phyloP scores from a whole-genome alignment of 1,284 basidiomycete genomes.

The Ganoderma boninense region DNA sequence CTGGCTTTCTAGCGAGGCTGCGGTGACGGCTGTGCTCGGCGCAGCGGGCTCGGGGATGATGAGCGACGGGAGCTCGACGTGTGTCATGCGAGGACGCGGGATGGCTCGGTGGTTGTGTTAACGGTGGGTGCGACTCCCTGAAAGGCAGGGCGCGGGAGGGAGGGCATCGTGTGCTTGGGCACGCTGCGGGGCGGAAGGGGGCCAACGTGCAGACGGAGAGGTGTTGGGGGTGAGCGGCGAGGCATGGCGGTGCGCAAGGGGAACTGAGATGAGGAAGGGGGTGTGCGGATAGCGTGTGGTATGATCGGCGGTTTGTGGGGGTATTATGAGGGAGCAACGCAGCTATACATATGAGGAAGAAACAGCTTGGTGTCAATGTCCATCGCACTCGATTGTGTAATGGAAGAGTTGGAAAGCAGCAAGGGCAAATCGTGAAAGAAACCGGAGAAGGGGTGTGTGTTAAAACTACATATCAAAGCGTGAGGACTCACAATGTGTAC shows the following conservation, averaged over 20 bases:
- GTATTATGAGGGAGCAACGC: constrained; percentile 17
- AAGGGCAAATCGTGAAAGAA: background rate
- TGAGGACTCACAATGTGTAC: constrained; percentile 28
- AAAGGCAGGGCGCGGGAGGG: constrained; percentile 43
- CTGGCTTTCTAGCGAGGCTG: constrained; percentile 8
- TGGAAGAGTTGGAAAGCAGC: background rate
- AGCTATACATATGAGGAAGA: constrained; percentile 17
- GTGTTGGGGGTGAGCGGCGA: constrained; percentile 40
- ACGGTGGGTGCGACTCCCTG: constrained; percentile 27
- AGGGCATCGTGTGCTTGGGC: constrained; percentile 44
- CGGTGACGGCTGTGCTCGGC: background rate
- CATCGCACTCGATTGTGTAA: background rate
- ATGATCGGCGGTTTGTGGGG: constrained; percentile 1
- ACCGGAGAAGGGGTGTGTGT: background rate
- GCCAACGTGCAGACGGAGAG: constrained; percentile 41
- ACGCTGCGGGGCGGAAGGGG: constrained; percentile 40
- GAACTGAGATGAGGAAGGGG: background rate
- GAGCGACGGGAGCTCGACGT: constrained; percentile 31
- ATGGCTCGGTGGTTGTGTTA: constrained; percentile 25
- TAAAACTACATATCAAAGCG: background rate
- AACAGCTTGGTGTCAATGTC: constrained; percentile 6
- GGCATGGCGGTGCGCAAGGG: constrained; percentile 37
- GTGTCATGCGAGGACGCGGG: constrained; percentile 35
- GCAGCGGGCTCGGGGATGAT: constrained; percentile 23
- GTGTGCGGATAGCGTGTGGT: constrained; percentile 13